phyloP scores from a whole-genome alignment of 805 yeast genomes.

The Kluyveromyces lactis region DNA sequence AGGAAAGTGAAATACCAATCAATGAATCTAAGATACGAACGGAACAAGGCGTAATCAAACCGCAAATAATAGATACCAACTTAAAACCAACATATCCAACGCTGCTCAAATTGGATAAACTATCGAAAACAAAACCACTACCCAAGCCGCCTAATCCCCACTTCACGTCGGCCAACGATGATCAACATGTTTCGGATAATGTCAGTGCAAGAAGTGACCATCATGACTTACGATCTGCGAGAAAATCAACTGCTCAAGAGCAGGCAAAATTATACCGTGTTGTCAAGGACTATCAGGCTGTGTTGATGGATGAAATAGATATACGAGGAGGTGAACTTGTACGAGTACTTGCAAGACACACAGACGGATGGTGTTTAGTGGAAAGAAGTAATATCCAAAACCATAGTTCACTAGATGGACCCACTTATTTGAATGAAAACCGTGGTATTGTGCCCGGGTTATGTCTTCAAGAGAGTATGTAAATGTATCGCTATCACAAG shows the following conservation, averaged over 20 bases:
- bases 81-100: background rate
- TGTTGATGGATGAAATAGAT: constrained; percentile 31
- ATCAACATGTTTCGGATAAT: too few species aligned
- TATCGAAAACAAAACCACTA: background rate
- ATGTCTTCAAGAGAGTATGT: constrained; percentile 19
- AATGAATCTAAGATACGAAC: background rate
- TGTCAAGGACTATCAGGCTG: constrained; percentile 21
- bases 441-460: constrained; percentile 36
- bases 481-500: background rate
- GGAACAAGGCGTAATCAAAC: background rate
- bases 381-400: constrained; percentile 14
- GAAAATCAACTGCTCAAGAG: constrained; percentile 1
- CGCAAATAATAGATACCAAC: background rate
- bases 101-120: background rate
- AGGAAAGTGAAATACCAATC: background rate
- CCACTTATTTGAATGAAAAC: constrained; percentile 28
- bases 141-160: background rate
- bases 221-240: background rate
- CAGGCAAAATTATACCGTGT: constrained; percentile 15
- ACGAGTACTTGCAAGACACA: constrained; percentile 32
- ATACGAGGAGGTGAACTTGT: constrained; percentile 27
- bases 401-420: constrained; percentile 9
- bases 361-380: constrained; percentile 39
- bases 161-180: background rate
- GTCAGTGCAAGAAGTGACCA: too few species aligned